A percentile compares a stretch with the other conserved stretches of the same genome.
phyloP scores from a whole-genome alignment of 805 yeast genomes.

The Suhomyces faveliae region DNA sequence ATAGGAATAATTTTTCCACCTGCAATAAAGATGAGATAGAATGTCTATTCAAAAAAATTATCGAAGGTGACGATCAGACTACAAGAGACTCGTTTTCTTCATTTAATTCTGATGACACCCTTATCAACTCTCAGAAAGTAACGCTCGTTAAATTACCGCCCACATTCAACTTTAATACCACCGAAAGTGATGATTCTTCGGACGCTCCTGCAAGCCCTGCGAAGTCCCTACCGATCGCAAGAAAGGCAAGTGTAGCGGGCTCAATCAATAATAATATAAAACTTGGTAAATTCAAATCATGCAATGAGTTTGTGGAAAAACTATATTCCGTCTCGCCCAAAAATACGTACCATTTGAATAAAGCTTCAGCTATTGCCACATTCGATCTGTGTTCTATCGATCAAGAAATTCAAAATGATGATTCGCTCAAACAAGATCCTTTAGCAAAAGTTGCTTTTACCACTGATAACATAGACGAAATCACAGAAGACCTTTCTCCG shows the following conservation, averaged over 20 bases:
- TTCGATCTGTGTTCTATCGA: constrained; percentile 11
- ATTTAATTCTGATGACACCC: constrained; percentile 17
- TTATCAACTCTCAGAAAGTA: constrained; percentile 8
- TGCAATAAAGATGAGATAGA: constrained; percentile 12
- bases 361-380: constrained; percentile 25
- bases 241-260: not conserved
- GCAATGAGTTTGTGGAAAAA: constrained; percentile 31
- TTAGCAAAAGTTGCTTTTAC: not conserved
- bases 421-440: constrained; percentile 11
- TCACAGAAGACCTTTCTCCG: not conserved
- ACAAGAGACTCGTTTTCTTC: constrained; percentile 15
- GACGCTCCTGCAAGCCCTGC: constrained; percentile 5
- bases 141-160: constrained; percentile 14
- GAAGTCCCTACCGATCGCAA: not conserved
- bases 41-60: constrained; percentile 9
- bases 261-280: not conserved
- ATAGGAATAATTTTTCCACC: constrained; percentile 6
- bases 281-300: constrained; percentile 16
- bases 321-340: constrained; percentile 42
- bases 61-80: constrained; percentile 4
- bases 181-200: not conserved
- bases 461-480: constrained; percentile 9
- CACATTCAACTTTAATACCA: constrained; percentile 10
- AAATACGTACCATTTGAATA: constrained; percentile 35
- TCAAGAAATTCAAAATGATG: constrained; percentile 7